Evolutionary conservation across 140 eudicot species (phyloP), one percentile per base, ranked within the genome.

Genomic region (Anethum foeniculum): DNA sequence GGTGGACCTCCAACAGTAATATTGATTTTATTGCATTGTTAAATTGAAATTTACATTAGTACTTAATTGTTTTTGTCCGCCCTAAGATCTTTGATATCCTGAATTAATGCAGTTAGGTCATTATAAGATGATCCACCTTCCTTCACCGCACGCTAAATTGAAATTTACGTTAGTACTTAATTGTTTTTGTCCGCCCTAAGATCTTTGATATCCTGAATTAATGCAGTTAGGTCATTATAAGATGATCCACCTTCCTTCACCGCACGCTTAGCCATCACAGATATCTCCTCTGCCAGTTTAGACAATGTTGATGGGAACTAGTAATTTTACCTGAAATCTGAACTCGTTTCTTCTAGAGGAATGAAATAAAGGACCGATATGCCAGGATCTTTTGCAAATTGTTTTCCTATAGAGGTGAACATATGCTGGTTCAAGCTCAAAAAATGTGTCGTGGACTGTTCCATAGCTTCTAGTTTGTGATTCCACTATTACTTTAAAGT

Each of bases 81-180:
- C n/a, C n/a, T 92, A 97, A 58, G 14, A 58, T 58, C 67, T n/a
- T 25, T n/a, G 14, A 60, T 60, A n/a, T 60, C 32, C 13, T 60
- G 68, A 10, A 60, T 60, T 6, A 60, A 10, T 60, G 68, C 30
- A 10, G 32, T 5, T 4, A 60, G 32, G n/a, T 60, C 68, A n/a
- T 60, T 25, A 9, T 0, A 60, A 60, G 68, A 60, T 60, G 68
- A 60, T 60, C 68, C 68, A n/a, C 32, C 68, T 60, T 60, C 68
- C 68, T 60, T 16, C 15, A 1, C 0, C 1, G 68, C 68, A 60
- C 4, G 34, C 0, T n/a, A n/a, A n/a, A n/a, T n/a, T n/a, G n/a
- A n/a, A n/a, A n/a, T n/a, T n/a, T n/a, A n/a, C n/a, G n/a, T n/a
- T n/a, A n/a, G n/a, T n/a, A n/a, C n/a, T n/a, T n/a, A n/a, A n/a